Evolutionary conservation across 345 rosid species (phyloP), one percentile per base, ranked within the genome.

Genomic region (Turritis glabra): DNA sequence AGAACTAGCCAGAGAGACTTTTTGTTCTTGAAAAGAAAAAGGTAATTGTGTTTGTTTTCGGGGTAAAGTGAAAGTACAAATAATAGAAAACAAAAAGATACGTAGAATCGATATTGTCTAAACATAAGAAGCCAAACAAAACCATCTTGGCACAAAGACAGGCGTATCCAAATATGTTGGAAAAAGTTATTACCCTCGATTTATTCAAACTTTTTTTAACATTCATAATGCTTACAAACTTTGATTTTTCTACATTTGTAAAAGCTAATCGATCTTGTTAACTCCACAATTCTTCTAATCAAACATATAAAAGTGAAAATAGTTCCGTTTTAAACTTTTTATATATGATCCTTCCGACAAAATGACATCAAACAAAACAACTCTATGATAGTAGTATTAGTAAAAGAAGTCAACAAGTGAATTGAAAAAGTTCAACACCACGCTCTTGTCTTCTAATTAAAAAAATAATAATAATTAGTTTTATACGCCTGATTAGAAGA

Each of bases 141-240:
- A 54, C 80, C 23, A 69, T 70, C 43, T 69, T 62, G 71, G 66
- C 80, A 69, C 64, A n/a, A 69, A 62, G 80, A 77, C 76, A 63
- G 21, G 33, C 80, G 80, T 63, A 77, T 70, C 80, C 76, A 71
- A 71, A 77, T 64, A 71, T 64, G 54, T 77, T 77, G 76, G 76
- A 71, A 64, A 64, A 65, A 76, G 76, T 70, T 77, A 77, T 54
- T 37, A 70, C 61, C 66, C 59, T 69, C 53, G 66, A 62, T 63
- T 46, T 61, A 59, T 76, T 54, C 71, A 62, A 51, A 18, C 27
- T 14, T n/a, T 59, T 67, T 30, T 30, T 40, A 51, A 15, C 18
- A 14, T 41, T 63, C 54, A 43, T 12, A 15, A 22, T 64, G 7
- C 62, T 40, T 40, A 10, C 21, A 41, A 41, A 32, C 18, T 71